A percentile compares a stretch with the other conserved stretches of the same genome.
These are phyloP conservation scores for Psilocybe cyanescens DNA, from an alignment of 768 basidiomycete species.

Conservation along the genomic window DNA sequence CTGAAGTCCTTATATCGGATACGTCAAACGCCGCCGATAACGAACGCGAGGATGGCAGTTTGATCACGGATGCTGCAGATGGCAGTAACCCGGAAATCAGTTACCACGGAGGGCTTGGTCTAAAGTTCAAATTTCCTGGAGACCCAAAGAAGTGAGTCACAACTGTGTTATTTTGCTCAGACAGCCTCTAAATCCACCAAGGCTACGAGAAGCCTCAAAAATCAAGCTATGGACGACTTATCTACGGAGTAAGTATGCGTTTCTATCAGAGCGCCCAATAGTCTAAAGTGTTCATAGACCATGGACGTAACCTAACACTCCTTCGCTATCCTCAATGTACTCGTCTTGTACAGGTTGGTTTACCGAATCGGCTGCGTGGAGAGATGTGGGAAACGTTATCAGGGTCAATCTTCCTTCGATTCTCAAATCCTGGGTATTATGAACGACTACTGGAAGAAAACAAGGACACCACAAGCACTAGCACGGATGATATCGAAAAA, in stretches of 20 bases:
- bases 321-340: constrained; percentile 96
- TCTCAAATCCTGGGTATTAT: constrained; percentile 84
- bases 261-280: constrained; percentile 12
- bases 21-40: constrained; percentile 61
- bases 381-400: constrained; percentile 99
- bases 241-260: constrained; percentile 59
- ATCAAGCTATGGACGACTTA: constrained; percentile 95
- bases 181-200: constrained; percentile 28
- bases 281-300: constrained; percentile 49
- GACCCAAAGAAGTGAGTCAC: constrained; percentile 83
- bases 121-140: constrained; percentile 89
- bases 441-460: constrained; percentile 74
- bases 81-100: constrained; percentile 48
- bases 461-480: constrained; percentile 77
- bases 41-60: constrained; percentile 70
- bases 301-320: constrained; percentile 94
- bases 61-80: constrained; percentile 58
- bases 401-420: constrained; percentile 91
- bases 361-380: constrained; percentile 92
- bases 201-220: constrained; percentile 90
- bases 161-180: neutral
- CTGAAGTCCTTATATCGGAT: constrained; percentile 79
- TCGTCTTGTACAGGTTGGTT: constrained; percentile 94
- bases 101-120: constrained; percentile 79
- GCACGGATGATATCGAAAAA: constrained; percentile 99